phyloP scores from a whole-genome alignment of 225 moss, liverwort and hornwort species.

The Marchantia polymorpha region DNA sequence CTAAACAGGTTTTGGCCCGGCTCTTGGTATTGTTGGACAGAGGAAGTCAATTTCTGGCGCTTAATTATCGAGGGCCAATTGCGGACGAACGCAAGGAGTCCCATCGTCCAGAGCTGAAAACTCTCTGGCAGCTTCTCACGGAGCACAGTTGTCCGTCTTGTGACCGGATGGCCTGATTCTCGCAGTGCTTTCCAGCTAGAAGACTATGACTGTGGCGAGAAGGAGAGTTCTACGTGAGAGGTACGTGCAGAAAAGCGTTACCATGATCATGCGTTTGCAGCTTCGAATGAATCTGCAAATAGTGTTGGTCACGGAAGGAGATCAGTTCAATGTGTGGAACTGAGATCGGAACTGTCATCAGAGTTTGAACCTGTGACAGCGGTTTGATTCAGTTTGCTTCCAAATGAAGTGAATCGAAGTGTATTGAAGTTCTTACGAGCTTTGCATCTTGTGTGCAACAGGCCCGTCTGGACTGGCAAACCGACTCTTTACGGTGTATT shows the following conservation, averaged over 20 bases:
- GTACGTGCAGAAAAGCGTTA: no score
- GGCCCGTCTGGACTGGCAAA: conserved; percentile 73
- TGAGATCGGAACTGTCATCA: no score
- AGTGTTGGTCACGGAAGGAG: no score
- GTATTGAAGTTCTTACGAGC: no score
- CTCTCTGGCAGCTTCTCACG: conserved; percentile 77
- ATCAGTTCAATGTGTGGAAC: no score
- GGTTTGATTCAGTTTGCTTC: no score
- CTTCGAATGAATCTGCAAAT: no score
- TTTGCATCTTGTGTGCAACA: background rate
- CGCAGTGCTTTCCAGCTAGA: conserved; percentile 59
- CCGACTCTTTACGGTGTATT: conserved; percentile 86
- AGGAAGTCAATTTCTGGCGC: conserved; percentile 96
- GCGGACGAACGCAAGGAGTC: conserved; percentile 95
- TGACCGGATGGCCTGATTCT: conserved; percentile 27
- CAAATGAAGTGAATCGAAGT: no score
- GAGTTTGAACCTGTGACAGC: no score
- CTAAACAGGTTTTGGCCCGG: conserved; percentile 83
- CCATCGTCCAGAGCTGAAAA: conserved; percentile 78
- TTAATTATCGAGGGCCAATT: conserved; percentile 57
- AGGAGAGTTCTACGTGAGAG: conserved; percentile 69
- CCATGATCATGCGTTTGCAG: no score
- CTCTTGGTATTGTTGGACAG: conserved; percentile 88
- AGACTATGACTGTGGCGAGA: conserved; percentile 58
- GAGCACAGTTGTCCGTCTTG: conserved; percentile 42